Evolutionary conservation across 352 stramenopile genomes (phyloP), one percentile per base, ranked within the genome.

Genomic region (Pythium myriotylum): DNA sequence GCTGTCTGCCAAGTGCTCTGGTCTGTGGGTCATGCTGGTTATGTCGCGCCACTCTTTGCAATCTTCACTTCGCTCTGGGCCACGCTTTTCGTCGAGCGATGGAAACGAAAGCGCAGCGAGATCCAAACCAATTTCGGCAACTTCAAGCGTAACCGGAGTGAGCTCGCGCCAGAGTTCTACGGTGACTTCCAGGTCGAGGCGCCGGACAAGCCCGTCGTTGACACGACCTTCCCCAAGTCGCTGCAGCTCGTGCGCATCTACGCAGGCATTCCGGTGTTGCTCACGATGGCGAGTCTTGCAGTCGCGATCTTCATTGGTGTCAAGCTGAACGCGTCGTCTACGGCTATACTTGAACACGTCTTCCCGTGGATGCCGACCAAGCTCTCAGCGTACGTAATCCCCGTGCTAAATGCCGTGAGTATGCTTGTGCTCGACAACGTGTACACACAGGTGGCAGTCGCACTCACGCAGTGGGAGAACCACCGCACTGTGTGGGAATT

Each of bases 61-160:
- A 69, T 97, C 35, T 73, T 94, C 20, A 86, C 97, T 23, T 83
- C 77, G 37, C 77, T 97, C 50, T 96, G 88, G 89, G 84, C 83
- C 4, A 92, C 91, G 41, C 56, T 94, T 4, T 62, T 97, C 50
- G 77, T 97, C 7, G 89, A 97, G 70, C 82, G 80, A 16, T 97
- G 90, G 90, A 97, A 97, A 61, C 89, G 88, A 39, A 95, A 97
- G 62, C 73, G 88, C 37, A 85, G 79, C 27, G 77, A 88, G 60
- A 85, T 96, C 45, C 76, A 89, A 27, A 65, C 80, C 27, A 83
- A 72, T 17, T 97, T 94, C 70, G 91, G 89, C 51, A 87, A 87
- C 49, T 84, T 86, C 37, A 73, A 74, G 54, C 74, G 74, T 56
- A 89, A 87, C 58, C 69, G 76, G 26, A 83, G 65, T 40, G 79